phyloP scores from a whole-genome alignment of 768 basidiomycete species.

The Lentinula lateritia region DNA sequence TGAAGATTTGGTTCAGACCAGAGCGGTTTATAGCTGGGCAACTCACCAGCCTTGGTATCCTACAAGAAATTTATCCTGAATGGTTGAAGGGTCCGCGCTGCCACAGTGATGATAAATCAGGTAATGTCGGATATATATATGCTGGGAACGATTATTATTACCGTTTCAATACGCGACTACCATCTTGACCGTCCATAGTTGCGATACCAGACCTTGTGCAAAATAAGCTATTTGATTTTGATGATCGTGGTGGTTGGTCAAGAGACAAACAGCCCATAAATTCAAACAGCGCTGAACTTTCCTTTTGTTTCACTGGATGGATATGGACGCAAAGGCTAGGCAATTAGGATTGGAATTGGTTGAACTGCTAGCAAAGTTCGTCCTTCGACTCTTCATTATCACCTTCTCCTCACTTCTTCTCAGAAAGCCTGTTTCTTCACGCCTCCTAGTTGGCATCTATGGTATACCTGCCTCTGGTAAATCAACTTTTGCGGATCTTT shows the following conservation, averaged over 20 bases:
- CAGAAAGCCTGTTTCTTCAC: slow-evolving; percentile 12
- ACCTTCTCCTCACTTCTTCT: not conserved
- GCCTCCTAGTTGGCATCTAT: slow-evolving; percentile 67
- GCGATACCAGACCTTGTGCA: not conserved
- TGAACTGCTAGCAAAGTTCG: slow-evolving; percentile 33
- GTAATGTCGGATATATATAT: not conserved
- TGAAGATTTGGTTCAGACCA: slow-evolving; percentile 15
- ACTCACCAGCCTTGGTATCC: slow-evolving; percentile 85
- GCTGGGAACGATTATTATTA: slow-evolving; percentile 13
- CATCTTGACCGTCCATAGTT: not conserved
- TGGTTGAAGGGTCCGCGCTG: slow-evolving; percentile 67
- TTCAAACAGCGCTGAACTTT: not conserved
- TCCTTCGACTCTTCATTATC: not conserved
- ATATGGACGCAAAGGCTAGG: slow-evolving; percentile 35
- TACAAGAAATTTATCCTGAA: slow-evolving; percentile 79
- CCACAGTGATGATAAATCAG: not conserved
- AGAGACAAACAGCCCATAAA: slow-evolving; percentile 14
- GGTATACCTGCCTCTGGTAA: slow-evolving; percentile 87
- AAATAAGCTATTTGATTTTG: slow-evolving; percentile 11
- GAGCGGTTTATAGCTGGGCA: not conserved
- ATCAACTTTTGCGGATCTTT: slow-evolving; percentile 61
- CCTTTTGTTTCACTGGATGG: not conserved
- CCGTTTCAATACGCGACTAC: slow-evolving; percentile 37
- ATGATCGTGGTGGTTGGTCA: not conserved
- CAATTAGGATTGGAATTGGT: slow-evolving; percentile 34